Conservation (phyloP, 768 basidiomycete species). For the Russula foetens region DNA sequence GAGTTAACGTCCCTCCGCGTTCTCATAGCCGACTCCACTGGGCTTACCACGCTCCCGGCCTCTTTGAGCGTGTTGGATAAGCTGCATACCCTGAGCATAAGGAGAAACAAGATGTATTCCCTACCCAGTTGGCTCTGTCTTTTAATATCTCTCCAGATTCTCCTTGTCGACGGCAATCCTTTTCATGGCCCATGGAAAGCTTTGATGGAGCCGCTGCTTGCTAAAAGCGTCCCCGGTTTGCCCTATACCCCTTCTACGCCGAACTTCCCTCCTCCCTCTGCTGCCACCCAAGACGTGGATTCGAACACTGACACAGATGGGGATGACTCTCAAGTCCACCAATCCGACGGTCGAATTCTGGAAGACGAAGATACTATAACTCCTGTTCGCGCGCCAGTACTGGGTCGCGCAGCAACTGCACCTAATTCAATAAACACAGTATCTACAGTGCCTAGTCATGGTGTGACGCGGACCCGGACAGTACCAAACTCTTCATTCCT, state of each 20-base stretch:
- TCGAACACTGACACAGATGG: slow-evolving; percentile 40
- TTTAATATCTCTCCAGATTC: slow-evolving; percentile 72
- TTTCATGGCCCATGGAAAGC: slow-evolving; percentile 93
- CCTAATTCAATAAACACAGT: slow-evolving; percentile 31
- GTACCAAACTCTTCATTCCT: slow-evolving; percentile 47
- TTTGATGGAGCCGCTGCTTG: slow-evolving; percentile 76
- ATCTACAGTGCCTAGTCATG: slow-evolving; percentile 19
- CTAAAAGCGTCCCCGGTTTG: slow-evolving; percentile 51
- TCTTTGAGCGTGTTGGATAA: slow-evolving; percentile 64
- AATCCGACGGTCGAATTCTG: slow-evolving; percentile 32
- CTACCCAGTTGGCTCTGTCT: slow-evolving; percentile 95
- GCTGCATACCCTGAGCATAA: slow-evolving; percentile 83
- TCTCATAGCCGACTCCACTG: slow-evolving; percentile 88
- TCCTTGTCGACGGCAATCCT: slow-evolving; percentile 93
- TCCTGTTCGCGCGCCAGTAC: slow-evolving; percentile 46
- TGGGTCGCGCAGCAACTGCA: slow-evolving; percentile 45
- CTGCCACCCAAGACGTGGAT: slow-evolving; percentile 38
- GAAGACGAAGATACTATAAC: slow-evolving; percentile 74
- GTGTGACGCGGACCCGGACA: slow-evolving; percentile 57
- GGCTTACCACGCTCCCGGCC: slow-evolving; percentile 67
- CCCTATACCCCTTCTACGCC: slow-evolving; percentile 61
- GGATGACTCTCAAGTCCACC: slow-evolving; percentile 44
- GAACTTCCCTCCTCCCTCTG: slow-evolving; percentile 43
- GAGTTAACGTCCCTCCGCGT: slow-evolving; percentile 72
- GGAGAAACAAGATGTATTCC: slow-evolving; percentile 79